Evolutionary conservation across 2,329 filamentous ascomycete species (phyloP).

Genomic region (Talaromyces pinophilus): DNA sequence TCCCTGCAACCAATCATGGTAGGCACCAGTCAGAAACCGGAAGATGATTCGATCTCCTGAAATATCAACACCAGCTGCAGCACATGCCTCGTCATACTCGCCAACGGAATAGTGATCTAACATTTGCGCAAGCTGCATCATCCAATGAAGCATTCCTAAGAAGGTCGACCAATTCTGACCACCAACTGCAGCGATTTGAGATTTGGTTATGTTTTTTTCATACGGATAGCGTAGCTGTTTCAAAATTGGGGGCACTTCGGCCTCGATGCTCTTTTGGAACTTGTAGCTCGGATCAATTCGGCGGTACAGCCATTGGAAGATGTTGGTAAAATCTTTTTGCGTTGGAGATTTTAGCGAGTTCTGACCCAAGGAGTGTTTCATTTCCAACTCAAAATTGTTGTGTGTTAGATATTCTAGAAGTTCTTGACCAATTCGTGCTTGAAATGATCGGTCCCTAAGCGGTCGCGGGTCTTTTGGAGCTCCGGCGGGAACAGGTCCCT

Average conservation of each 20-base stretch:
- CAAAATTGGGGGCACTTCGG: slow-evolving; percentile 87
- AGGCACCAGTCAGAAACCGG: slow-evolving; percentile 84
- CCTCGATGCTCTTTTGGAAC: slow-evolving; percentile 92
- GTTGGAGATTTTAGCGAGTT: slow-evolving; percentile 93
- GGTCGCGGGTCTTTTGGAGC: slow-evolving; percentile 85
- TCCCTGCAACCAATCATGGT: slow-evolving; percentile 90
- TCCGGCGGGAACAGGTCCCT: slow-evolving; percentile 76
- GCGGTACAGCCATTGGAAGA: slow-evolving; percentile 98
- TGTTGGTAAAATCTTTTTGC: slow-evolving; percentile 96
- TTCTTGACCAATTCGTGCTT: slow-evolving; percentile 81
- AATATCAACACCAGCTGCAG: slow-evolving; percentile 84
- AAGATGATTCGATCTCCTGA: slow-evolving; percentile 91
- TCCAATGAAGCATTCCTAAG: slow-evolving; percentile 91
- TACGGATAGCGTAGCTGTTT: slow-evolving; percentile 95
- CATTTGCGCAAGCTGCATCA: slow-evolving; percentile 97
- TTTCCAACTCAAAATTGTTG: slow-evolving; percentile 96
- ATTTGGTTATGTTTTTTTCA: slow-evolving; percentile 94
- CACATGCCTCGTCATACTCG: slow-evolving; percentile 85
- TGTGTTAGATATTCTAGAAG: slow-evolving; percentile 87
- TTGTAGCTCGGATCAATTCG: slow-evolving; percentile 91
- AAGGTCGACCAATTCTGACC: slow-evolving; percentile 98
- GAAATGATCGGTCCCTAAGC: slow-evolving; percentile 76
- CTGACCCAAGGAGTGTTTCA: slow-evolving; percentile 88
- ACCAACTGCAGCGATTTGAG: slow-evolving; percentile 89
- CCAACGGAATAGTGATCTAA: slow-evolving; percentile 78